Evolutionary conservation across 73 alveolate genomes (phyloP), one percentile per base, ranked within the genome.

Genomic region (Paramecium pentaurelia): DNA sequence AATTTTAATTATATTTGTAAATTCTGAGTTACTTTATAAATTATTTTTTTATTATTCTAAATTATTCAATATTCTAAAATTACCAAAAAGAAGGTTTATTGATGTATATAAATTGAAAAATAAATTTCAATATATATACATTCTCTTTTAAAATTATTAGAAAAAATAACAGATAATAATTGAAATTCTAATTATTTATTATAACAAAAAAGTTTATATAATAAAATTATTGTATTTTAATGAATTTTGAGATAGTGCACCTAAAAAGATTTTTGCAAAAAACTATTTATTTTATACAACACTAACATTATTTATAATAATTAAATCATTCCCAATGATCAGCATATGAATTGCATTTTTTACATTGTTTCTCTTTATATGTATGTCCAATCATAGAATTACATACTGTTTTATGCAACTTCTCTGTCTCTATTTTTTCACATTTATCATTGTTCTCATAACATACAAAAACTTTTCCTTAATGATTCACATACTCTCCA

Each of bases 401-500:
- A 38, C 91, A 80, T 14, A 32, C 10, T 12, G 1, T 32, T 49
- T 80, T 80, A 10, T 42, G 47, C 5, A 80, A 25, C 27, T 16
- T 42, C 20, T 22, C n/a, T 4, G 75, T 25, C 27, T 73, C 14
- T 37, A 12, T 37, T 5, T 25, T 8, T 25, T 42, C 44, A 80
- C 91, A 80, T 80, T 80, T 38, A 44, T 80, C 75, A 80, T 27
- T 47, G 6, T 80, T 45, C 16, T 80, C 91, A 25, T 42, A 42
- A 45, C 91, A 80, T 45, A 32, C 47, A 14, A 80, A 80, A 1
- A 80, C 91, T 47, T 80, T 27, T 14, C 91, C 91, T 20, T 49
- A 12, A 44, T 80, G 73, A 80, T 80, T 32, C 20, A 80, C 75
- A 80, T 80, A 80, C 27, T 80, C 91, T 80, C 91, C 91, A 80